A percentile compares a stretch with the other conserved stretches of the same genome.
Conservation (phyloP, 805 yeast species). For the Phaffomyces opuntiae region DNA sequence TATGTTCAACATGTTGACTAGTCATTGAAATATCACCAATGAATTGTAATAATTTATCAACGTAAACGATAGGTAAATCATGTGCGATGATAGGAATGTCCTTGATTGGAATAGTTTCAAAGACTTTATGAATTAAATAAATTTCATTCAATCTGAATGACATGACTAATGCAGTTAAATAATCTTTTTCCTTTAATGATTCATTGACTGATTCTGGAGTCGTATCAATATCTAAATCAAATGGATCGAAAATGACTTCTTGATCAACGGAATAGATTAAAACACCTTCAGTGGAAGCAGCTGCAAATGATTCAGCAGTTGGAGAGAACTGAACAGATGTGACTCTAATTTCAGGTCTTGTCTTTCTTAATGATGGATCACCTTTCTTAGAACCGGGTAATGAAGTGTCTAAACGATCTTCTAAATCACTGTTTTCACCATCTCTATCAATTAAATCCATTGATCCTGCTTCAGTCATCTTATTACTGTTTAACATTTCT, state of each 20-base stretch:
- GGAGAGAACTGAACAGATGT: constrained; percentile 80
- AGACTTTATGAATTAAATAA: constrained; percentile 63
- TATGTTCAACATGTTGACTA: constrained; percentile 80
- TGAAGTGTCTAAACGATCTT: constrained; percentile 66
- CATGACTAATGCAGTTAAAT: constrained; percentile 79
- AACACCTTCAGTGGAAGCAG: constrained; percentile 92
- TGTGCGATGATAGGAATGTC: constrained; percentile 62
- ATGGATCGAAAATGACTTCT: constrained; percentile 78
- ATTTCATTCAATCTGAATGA: constrained; percentile 86
- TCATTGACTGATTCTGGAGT: constrained; percentile 74
- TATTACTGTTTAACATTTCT: constrained; percentile 68
- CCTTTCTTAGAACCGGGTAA: constrained; percentile 81
- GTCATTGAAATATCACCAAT: constrained; percentile 62
- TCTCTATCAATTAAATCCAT: constrained; percentile 72
- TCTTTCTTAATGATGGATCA: constrained; percentile 68
- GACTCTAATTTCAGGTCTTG: constrained; percentile 79
- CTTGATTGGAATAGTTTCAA: constrained; percentile 62
- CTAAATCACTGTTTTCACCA: constrained; percentile 82
- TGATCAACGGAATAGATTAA: constrained; percentile 76
- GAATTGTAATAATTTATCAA: constrained; percentile 58
- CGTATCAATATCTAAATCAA: constrained; percentile 86
- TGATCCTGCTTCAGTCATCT: constrained; percentile 85
- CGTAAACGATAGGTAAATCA: constrained; percentile 74
- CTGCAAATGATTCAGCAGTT: constrained; percentile 83
- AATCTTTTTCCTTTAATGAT: constrained; percentile 47